Evolutionary conservation across 164 flowering plant genomes (phyloP), one percentile per base, ranked within the genome.

Genomic region (Vitis rupestris): DNA sequence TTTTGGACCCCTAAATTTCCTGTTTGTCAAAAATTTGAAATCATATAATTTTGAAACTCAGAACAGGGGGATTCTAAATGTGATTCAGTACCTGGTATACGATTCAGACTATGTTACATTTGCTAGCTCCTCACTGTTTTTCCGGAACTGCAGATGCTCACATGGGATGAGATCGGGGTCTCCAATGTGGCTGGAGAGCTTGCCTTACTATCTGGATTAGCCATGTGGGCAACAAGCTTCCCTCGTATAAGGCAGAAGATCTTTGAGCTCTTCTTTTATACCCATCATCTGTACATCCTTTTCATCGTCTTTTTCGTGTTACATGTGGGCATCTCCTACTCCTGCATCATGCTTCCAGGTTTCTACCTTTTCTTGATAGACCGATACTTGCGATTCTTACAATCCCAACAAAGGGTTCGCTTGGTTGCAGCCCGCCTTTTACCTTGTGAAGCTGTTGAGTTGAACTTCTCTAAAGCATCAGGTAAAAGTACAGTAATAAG

Each of bases 191-290:
- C 98, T 0, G 98, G 97, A 61, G 97, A 91, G 72, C 9, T 94
- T 2, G 66, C 91, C 2, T 74, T 90, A 70, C 16, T 85, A 7
- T 66, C 72, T 9, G 91, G 93, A 64, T 63, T 92, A 60, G 65
- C 51, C 59, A 60, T 92, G 80, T 94, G 97, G 98, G 78, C 69
- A 7, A 85, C 93, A 23, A 83, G 87, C 29, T 65, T 82, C 67
- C 88, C 90, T 6, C 60, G 72, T 7, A 75, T 92, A 4, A 74
- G 97, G 62, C 76, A 84, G 48, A 88, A 83, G 73, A 57, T 82
- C 72, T 94, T 89, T 60, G 97, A 90, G 80, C 84, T 94, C 74
- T 94, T 94, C 86, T 88, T 86, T 62, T 94, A 88, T 84, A 83
- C 92, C 0, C 97, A 92, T 70, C 66, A 92, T 58, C 85, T 94